A percentile compares a stretch with the other conserved stretches of the same genome.
These are phyloP conservation scores for Hanseniaspora vineae DNA, from an alignment of 805 yeast species.

Conservation along the genomic window DNA sequence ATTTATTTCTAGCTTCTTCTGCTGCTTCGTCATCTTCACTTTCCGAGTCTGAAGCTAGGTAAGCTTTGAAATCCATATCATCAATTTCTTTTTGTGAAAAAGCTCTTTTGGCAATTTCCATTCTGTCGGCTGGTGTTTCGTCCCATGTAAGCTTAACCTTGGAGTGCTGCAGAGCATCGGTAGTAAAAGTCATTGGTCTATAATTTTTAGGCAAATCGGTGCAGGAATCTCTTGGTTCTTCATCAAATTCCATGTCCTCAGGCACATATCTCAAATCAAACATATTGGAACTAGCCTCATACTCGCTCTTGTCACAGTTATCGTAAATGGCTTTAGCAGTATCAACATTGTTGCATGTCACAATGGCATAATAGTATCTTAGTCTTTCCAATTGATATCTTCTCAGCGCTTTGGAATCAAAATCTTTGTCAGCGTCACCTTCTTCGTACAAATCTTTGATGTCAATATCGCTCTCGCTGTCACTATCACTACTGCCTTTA, in stretches of 20 bases:
- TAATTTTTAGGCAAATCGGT: constrained; percentile 60
- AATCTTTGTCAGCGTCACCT: constrained; percentile 71
- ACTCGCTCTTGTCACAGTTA: constrained; percentile 90
- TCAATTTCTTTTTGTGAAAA: constrained; percentile 82
- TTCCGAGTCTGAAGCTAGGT: constrained; percentile 68
- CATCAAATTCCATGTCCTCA: constrained; percentile 76
- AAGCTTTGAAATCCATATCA: constrained; percentile 86
- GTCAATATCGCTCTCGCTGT: constrained; percentile 41
- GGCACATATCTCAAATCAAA: constrained; percentile 91
- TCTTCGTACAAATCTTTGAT: constrained; percentile 67
- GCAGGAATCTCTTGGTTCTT: constrained; percentile 60
- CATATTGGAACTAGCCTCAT: constrained; percentile 86
- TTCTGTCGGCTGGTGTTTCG: constrained; percentile 88
- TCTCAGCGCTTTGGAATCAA: constrained; percentile 72
- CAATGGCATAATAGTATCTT: constrained; percentile 86
- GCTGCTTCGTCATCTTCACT: constrained; percentile 32
- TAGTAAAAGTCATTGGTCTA: constrained; percentile 68
- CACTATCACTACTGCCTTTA: constrained; percentile 26
- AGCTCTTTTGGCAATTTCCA: constrained; percentile 60
- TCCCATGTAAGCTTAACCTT: constrained; percentile 97
- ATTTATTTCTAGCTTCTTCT: constrained; percentile 37
- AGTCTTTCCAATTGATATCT: constrained; percentile 86
- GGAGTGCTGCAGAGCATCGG: constrained; percentile 93
- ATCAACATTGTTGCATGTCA: constrained; percentile 58
- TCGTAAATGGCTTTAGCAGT: constrained; percentile 71